Evolutionary conservation across 345 rosid species (phyloP).

Genomic region (Gossypium rotundifolium): DNA sequence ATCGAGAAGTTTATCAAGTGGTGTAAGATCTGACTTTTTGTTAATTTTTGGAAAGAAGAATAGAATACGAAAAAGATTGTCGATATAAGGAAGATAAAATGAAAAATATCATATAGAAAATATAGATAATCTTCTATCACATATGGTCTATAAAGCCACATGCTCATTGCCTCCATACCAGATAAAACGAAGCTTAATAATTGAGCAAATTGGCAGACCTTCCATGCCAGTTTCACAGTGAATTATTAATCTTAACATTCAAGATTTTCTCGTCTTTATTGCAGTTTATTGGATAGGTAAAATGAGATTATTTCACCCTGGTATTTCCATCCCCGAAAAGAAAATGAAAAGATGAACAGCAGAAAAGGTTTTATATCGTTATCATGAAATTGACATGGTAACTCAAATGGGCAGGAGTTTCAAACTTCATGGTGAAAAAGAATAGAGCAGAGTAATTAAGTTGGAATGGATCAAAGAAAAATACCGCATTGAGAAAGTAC

Average conservation of each 20-base stretch:
- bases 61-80: not conserved
- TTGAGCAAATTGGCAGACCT: not conserved
- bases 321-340: not conserved
- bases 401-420: not conserved
- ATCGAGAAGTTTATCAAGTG: not conserved
- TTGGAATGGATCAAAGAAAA: not conserved
- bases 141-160: not conserved
- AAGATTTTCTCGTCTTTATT: not conserved
- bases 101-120: not conserved
- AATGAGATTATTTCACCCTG: not conserved
- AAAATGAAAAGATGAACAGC: not conserved
- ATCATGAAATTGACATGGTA: conserved; percentile 2
- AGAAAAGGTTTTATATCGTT: not conserved
- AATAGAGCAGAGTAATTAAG: not conserved
- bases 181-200: conserved; percentile 21
- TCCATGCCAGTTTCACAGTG: not conserved
- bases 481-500: not conserved
- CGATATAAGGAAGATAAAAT: not conserved
- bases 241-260: not conserved
- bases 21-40: conserved; percentile 3
- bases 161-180: conserved; percentile 8
- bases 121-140: not conserved
- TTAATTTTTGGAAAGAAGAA: not conserved
- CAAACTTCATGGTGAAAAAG: not conserved
- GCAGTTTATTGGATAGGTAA: not conserved